Evolutionary conservation across 2,329 filamentous ascomycete genomes (phyloP).

Genomic region (Colletotrichum truncatum): DNA sequence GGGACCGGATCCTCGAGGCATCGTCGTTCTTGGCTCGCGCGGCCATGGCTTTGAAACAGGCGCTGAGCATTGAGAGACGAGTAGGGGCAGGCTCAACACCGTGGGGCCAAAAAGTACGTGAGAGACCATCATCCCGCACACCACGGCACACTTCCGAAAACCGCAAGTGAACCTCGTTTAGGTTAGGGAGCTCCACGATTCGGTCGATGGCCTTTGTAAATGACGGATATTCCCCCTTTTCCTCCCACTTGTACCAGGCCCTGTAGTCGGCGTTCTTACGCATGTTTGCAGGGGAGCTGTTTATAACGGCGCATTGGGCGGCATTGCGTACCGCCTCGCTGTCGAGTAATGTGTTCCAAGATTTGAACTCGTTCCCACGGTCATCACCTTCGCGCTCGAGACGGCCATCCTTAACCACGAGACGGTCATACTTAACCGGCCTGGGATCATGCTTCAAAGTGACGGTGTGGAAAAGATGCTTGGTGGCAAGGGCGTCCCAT

Average conservation of each 20-base stretch:
- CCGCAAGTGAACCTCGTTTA: conserved; percentile 14
- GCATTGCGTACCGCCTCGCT: neutral
- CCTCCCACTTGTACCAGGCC: neutral
- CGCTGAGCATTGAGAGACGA: conserved; percentile 8
- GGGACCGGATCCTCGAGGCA: conserved; percentile 16
- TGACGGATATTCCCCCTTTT: neutral
- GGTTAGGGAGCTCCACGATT: conserved; percentile 23
- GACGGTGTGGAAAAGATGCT: conserved; percentile 23
- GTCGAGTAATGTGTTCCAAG: conserved; percentile 4
- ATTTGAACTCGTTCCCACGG: neutral
- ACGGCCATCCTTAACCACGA: no score
- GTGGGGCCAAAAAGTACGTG: neutral
- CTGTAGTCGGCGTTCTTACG: neutral
- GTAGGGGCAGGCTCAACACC: neutral
- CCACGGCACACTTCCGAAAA: conserved; percentile 19
- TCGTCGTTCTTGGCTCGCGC: conserved; percentile 15
- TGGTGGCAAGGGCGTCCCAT: conserved; percentile 25
- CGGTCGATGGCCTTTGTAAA: conserved; percentile 13
- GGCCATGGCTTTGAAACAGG: conserved; percentile 29
- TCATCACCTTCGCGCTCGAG: no score
- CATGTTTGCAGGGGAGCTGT: conserved; percentile 26
- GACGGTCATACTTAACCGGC: no score
- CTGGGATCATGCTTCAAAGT: neutral
- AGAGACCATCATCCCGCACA: no score
- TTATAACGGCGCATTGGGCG: conserved; percentile 31